Conservation (phyloP, 306 rosid species). For the Vigna unguiculata region DNA sequence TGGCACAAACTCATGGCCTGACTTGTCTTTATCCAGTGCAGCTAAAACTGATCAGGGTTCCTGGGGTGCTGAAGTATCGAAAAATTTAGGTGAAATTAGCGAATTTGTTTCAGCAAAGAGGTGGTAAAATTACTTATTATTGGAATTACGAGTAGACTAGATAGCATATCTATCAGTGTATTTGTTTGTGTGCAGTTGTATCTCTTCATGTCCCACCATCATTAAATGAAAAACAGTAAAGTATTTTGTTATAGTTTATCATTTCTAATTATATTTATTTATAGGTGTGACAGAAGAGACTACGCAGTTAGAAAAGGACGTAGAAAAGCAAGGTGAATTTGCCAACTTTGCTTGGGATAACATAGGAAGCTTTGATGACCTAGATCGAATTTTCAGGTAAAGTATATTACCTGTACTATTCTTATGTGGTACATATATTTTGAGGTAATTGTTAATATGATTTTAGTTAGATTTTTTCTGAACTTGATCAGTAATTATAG, state of each 20-base stretch:
- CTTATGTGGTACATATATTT: background rate
- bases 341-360: constrained; percentile 77
- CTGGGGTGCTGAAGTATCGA: constrained; percentile 53
- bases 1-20: constrained; percentile 58
- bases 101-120: constrained; percentile 38
- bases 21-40: constrained; percentile 45
- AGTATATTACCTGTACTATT: constrained; percentile 7
- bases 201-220: background rate
- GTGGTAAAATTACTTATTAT: constrained; percentile 21
- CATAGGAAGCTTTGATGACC: constrained; percentile 85
- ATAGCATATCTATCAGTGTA: constrained; percentile 4
- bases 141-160: constrained; percentile 5
- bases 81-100: constrained; percentile 48
- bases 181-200: constrained; percentile 5
- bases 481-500: background rate
- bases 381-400: constrained; percentile 82
- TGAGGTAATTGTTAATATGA: background rate
- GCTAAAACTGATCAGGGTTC: constrained; percentile 48
- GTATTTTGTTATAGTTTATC: background rate
- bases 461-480: background rate
- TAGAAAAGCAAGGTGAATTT: constrained; percentile 64
- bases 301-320: constrained; percentile 50
- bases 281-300: constrained; percentile 43
- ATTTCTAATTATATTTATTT: constrained; percentile 21
- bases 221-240: background rate